Base-by-base conservation (phyloP, 345 rosid genomes). In the Gossypioides kirkii region DNA sequence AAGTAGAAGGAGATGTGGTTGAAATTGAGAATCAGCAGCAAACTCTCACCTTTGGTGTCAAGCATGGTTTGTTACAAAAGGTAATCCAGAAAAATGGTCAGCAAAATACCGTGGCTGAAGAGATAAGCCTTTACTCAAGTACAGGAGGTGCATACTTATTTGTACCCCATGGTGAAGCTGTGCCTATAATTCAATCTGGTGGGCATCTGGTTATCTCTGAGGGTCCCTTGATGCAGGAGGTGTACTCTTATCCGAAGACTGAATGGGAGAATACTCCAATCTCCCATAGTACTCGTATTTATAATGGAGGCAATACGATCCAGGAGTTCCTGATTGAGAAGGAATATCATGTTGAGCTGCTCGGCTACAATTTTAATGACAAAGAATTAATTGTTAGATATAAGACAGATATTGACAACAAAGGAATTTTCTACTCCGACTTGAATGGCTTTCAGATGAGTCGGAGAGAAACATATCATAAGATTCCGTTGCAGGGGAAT, bases 361-460 rank as follows among this genome's bases (percentile, higher is more conserved):
- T 92, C 64, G 93, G 87, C 54, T 62, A 61, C 1, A 84, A 86
- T 42, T 95, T 95, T 55, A 60, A 84, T 81, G 96, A 95, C 87
- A 82, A 32, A 84, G 99, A 95, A 77, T 76, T 95, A 81, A 86
- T 95, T 65, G 96, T 90, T 69, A 84, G 94, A 73, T 95, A 86
- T 88, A 90, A 87, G 80, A 90, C 98, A 18, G 90, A 87, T 53
- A 53, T 87, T 52, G 90, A 90, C 69, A 95, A 83, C 78, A 80
- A 79, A 71, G 87, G 84, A 76, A 69, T 85, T 69, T 93, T 95
- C 85, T 90, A 85, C 77, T 86, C 99, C 6, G 99, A 95, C 81
- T 84, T 95, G 70, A 95, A 95, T 84, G 99, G 98, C 67, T 95
- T 95, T 80, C 99, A 93, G 86, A 88, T 91, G 99, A 91, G 97